Percentiles rank a stretch among this genome's conserved stretches.
These are phyloP conservation scores for Psophocarpus tetragonolobus DNA, from an alignment of 306 rosid genomes.

Conservation along the genomic window DNA sequence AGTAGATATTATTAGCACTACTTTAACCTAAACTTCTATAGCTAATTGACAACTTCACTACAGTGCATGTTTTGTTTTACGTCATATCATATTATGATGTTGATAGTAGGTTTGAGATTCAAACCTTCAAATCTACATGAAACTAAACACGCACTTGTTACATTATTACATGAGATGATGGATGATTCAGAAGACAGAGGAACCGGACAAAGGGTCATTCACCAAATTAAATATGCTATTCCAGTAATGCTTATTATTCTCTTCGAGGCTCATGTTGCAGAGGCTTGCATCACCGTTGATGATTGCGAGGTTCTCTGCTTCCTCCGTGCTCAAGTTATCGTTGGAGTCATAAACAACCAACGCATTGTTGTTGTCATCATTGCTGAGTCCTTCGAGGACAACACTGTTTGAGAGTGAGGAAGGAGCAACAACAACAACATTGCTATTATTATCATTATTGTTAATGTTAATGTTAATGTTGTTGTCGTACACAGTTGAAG, in stretches of 20 bases:
- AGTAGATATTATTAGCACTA: neutral
- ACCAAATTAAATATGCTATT: slow-evolving; percentile 44
- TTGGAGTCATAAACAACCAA: slow-evolving; percentile 19
- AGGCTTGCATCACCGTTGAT: slow-evolving; percentile 26
- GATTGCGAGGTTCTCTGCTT: slow-evolving; percentile 15
- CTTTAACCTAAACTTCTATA: slow-evolving; percentile 22
- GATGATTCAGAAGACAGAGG: slow-evolving; percentile 49
- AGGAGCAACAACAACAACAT: neutral
- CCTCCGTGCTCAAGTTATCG: neutral
- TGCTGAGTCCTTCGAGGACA: slow-evolving; percentile 31
- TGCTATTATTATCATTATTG: neutral
- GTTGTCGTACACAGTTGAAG: neutral
- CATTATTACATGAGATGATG: too few relatives aligned
- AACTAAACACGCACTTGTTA: too few relatives aligned
- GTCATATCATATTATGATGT: too few relatives aligned
- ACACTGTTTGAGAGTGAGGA: neutral
- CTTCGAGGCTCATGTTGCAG: slow-evolving; percentile 37
- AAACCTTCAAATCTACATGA: too few relatives aligned
- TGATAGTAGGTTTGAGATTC: too few relatives aligned
- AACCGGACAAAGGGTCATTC: slow-evolving; percentile 45
- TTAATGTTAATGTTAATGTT: neutral
- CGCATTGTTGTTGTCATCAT: neutral
- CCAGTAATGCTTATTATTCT: slow-evolving; percentile 50
- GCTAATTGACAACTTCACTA: neutral
- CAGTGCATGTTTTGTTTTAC: too few relatives aligned